Percentiles rank a stretch among this genome's conserved stretches.
Conservation (phyloP, 164 flowering plant species). For the Litsea cubeba region DNA sequence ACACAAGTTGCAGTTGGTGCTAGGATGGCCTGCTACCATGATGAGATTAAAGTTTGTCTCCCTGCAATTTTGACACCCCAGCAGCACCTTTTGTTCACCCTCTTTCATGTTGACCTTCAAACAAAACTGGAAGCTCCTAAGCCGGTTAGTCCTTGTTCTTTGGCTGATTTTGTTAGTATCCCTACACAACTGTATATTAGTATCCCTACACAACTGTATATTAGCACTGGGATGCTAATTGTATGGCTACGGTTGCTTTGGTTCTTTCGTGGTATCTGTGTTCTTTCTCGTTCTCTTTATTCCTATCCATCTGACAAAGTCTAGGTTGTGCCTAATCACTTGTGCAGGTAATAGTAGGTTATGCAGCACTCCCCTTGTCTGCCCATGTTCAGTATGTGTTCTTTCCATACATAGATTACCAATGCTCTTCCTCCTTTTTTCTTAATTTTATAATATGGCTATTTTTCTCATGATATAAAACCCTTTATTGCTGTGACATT, state of each 20-base stretch:
- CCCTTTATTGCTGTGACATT: too few species aligned
- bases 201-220: background rate
- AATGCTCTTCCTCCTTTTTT: background rate
- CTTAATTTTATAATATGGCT: background rate
- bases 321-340: constrained; percentile 5
- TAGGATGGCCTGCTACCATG: constrained; percentile 85
- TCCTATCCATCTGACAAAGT: constrained; percentile 1
- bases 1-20: constrained; percentile 96
- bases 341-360: constrained; percentile 84
- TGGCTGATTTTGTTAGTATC: background rate
- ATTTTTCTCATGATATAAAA: background rate
- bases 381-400: constrained; percentile 81
- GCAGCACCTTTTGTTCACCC: constrained; percentile 90
- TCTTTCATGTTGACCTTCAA: constrained; percentile 92
- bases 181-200: background rate
- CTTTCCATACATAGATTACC: constrained; percentile 3
- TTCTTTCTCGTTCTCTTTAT: background rate
- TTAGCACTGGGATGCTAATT: background rate
- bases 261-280: background rate
- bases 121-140: constrained; percentile 95
- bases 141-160: constrained; percentile 49
- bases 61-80: constrained; percentile 81
- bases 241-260: background rate
- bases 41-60: constrained; percentile 82
- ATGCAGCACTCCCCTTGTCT: constrained; percentile 81